phyloP scores from a whole-genome alignment of 2,329 filamentous ascomycete genomes.

The Cytospora mali region DNA sequence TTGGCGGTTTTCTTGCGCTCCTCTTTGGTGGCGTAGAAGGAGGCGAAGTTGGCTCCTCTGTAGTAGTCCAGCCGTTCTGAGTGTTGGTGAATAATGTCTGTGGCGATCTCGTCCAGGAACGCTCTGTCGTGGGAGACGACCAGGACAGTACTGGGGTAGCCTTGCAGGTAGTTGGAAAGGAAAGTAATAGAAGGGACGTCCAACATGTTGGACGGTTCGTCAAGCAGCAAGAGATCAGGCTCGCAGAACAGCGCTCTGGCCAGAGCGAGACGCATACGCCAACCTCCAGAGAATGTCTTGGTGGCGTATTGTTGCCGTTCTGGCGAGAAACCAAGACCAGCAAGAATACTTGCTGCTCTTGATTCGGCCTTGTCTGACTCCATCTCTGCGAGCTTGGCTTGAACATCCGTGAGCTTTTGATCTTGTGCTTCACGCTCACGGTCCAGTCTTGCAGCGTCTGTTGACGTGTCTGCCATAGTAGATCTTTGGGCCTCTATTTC shows the following conservation, averaged over 20 bases:
- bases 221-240: conserved; percentile 90
- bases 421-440: conserved; percentile 88
- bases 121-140: conserved; percentile 99
- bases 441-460: conserved; percentile 83
- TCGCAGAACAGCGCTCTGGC: conserved; percentile 97
- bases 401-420: conserved; percentile 86
- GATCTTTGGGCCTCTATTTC: conserved; percentile 77
- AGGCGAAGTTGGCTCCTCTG: conserved; percentile 94
- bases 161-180: conserved; percentile 91
- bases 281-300: conserved; percentile 98
- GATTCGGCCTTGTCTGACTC: conserved; percentile 98
- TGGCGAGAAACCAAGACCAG: conserved; percentile 92
- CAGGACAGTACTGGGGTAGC: conserved; percentile 90
- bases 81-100: conserved; percentile 98
- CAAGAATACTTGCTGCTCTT: conserved; percentile 91
- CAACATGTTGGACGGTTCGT: conserved; percentile 99
- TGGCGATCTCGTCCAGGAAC: conserved; percentile 98
- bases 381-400: conserved; percentile 93
- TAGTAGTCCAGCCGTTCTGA: conserved; percentile 98
- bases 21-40: conserved; percentile 96
- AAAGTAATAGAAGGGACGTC: conserved; percentile 99
- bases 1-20: conserved; percentile 95
- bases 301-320: conserved; percentile 92
- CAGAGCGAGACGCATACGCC: conserved; percentile 96
- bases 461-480: conserved; percentile 86